Evolutionary conservation across 176 grass and related monocot genomes (phyloP), one percentile per base, ranked within the genome.

Genomic region (Eremochloa ophiuroides): DNA sequence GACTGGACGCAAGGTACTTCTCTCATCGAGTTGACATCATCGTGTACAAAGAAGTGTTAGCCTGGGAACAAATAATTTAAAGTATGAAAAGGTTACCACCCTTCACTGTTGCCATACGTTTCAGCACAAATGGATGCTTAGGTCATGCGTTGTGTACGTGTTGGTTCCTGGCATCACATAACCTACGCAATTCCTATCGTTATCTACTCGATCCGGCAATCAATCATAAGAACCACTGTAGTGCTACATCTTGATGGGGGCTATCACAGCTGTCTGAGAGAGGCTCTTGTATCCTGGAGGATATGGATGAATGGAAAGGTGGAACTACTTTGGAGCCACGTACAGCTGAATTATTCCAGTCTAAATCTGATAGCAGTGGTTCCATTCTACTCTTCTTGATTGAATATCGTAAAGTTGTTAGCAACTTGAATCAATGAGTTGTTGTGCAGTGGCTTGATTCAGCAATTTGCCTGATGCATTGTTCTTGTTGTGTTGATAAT

Each of bases 131-230:
- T 69, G 27, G 87, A 76, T 16, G 71, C 41, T 65, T 81, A 81
- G 42, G 48, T 76, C 62, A 84, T 69, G 39, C 26, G 47, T 16
- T 33, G 23, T 88, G 40, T 74, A 74, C 20, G 18, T 79, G 42
- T 79, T 84, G 70, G 75, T 37, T 38, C 63, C 28, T 80, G 51
- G 70, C 50, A 29, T 60, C 53, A 71, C 27, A 5, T 37, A 28
- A 73, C 44, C 20, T 22, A 23, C n/a, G 27, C 28, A 78, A 15
- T 78, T 44, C 17, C 50, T 29, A 35, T 84, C 73, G 6, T 25
- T 72, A 28, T 87, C 85, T 56, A 10, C 56, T 78, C 62, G 80
- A 88, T 88, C 44, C 35, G 34, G 58, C 40, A 41, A 26, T 73
- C 56, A 59, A 56, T 71, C 80, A 29, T 69, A 48, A 40, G 42